Conservation (phyloP, 345 rosid genomes). For the Citrus unshiu region DNA sequence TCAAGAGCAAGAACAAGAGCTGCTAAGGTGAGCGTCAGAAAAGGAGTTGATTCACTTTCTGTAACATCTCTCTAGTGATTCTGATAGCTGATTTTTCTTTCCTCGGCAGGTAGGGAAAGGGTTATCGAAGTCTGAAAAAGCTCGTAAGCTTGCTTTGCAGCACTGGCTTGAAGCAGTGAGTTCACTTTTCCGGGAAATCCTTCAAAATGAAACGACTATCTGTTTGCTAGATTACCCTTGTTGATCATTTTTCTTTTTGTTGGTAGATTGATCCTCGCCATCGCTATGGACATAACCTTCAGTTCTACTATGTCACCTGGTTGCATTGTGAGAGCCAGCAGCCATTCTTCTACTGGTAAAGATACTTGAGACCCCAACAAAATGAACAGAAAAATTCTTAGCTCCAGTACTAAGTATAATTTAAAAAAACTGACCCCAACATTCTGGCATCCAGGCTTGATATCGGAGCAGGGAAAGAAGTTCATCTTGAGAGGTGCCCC, state of each 20-base stretch:
- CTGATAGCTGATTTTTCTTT: background rate
- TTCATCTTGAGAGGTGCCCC: constrained; percentile 64
- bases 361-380: constrained; percentile 6
- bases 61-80: background rate
- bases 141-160: constrained; percentile 84
- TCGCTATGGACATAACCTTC: constrained; percentile 95
- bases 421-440: constrained; percentile 15
- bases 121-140: constrained; percentile 75
- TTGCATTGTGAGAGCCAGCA: constrained; percentile 79
- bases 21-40: constrained; percentile 57
- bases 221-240: constrained; percentile 6
- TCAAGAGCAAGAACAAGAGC: constrained; percentile 82
- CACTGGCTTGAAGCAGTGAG: constrained; percentile 99
- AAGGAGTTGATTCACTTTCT: background rate
- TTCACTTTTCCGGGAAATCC: background rate
- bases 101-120: constrained; percentile 81
- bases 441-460: constrained; percentile 65
- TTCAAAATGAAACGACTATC: background rate
- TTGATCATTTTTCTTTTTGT: constrained; percentile 13
- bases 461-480: constrained; percentile 78
- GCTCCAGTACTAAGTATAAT: background rate
- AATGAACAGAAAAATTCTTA: constrained; percentile 3
- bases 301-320: constrained; percentile 80
- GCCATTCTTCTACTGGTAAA: constrained; percentile 88
- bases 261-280: constrained; percentile 90